Evolutionary conservation across 2,329 filamentous ascomycete genomes (phyloP).

Genomic region (Trematosphaeria pertusa): DNA sequence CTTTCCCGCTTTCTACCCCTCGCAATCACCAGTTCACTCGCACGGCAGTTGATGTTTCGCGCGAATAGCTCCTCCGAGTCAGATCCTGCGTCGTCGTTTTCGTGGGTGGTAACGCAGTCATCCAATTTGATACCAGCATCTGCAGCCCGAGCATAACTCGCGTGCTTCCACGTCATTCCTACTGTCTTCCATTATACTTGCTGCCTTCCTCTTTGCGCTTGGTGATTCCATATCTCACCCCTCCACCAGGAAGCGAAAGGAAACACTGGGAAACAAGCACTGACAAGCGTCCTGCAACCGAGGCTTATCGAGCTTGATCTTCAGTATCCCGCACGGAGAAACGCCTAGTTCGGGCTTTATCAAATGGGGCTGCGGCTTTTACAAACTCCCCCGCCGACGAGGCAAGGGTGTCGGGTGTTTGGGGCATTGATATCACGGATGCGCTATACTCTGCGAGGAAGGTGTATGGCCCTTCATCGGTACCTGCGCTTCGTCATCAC

Average conservation of each 20-base stretch:
- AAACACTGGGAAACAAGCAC: slow-evolving; percentile 16
- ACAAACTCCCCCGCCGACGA: background rate
- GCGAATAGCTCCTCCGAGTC: too few relatives aligned
- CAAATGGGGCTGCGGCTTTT: too few relatives aligned
- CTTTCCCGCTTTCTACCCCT: too few relatives aligned
- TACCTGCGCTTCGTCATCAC: too few relatives aligned
- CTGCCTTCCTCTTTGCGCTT: slow-evolving; percentile 23
- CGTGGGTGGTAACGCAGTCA: too few relatives aligned
- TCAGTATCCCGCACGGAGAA: background rate
- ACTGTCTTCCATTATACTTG: background rate
- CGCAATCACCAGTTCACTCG: too few relatives aligned
- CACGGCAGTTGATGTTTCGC: too few relatives aligned
- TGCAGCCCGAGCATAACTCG: background rate
- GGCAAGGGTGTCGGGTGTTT: background rate
- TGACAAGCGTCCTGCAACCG: slow-evolving; percentile 18
- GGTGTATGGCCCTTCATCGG: too few relatives aligned
- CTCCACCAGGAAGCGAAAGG: too few relatives aligned
- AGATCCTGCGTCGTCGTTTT: too few relatives aligned
- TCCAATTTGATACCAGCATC: too few relatives aligned
- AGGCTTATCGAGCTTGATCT: slow-evolving; percentile 15
- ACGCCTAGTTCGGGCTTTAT: background rate
- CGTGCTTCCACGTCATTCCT: background rate
- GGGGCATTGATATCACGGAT: background rate
- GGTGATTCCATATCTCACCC: background rate
- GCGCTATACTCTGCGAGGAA: too few relatives aligned